Evolutionary conservation across 164 flowering plant genomes (phyloP), one percentile per base, ranked within the genome.

Genomic region (Platanus orientalis): DNA sequence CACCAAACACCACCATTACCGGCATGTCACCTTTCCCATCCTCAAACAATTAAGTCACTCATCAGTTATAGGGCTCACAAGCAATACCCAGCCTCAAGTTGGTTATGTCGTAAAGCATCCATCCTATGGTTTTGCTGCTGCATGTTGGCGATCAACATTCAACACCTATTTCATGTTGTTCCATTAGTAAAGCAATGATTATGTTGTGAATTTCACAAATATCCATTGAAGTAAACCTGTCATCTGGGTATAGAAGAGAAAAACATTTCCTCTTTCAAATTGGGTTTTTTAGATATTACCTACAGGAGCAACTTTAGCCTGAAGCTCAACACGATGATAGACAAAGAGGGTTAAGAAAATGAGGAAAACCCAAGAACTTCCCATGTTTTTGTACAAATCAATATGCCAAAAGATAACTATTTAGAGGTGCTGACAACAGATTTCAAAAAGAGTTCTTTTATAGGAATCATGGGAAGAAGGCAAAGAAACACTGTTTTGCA

Each of bases 291-390:
- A 28, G 39, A 10, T n/a, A 20, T 49, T 47, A 82, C 90, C 97
- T 27, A 83, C 69, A 65, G 96, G 86, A 68, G 90, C 85, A 72
- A 93, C 93, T 58, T 85, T 70, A 65, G 83, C 89, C 71, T 71
- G 82, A 64, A 83, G 76, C 1, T 68, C 67, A 44, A 76, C 69
- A 30, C 74, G 50, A 26, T 16, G 76, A 70, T 59, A 34, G 54
- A 66, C 28, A 4, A 76, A 53, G 54, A 78, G 71, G 16, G 65
- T 27, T 25, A 74, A 21, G 32, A 77, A 73, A 60, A 71, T n/a
- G 60, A 81, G 56, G 64, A 70, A 69, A 54, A 81, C 24, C 45
- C 61, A 58, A 25, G 71, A 65, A 52, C 62, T 81, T 66, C 73
- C 82, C 93, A 89, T 89, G 64, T n/a, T 63, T 66, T 45, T 47